A percentile compares a stretch with the other conserved stretches of the same genome.
phyloP scores from a whole-genome alignment of 371 early-diverging fungal genomes.

The Lichtheimia ornata region DNA sequence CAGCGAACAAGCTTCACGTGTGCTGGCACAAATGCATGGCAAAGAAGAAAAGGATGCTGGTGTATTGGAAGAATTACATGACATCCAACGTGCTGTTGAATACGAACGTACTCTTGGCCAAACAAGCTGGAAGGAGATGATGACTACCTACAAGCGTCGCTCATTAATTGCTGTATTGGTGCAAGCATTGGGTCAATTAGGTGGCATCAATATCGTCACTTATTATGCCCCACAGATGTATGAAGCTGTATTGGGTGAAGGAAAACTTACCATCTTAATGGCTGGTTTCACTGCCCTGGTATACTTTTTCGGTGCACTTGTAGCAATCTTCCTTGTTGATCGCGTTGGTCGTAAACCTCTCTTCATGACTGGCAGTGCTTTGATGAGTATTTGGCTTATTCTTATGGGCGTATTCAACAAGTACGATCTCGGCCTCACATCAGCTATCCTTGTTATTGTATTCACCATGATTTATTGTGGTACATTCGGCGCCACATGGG shows the following conservation, averaged over 20 bases:
- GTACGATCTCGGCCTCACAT: conserved; percentile 32
- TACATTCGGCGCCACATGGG: conserved; percentile 42
- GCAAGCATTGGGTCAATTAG: conserved; percentile 63
- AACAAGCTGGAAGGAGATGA: conserved; percentile 73
- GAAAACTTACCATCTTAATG: conserved; percentile 32
- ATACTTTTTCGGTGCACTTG: conserved; percentile 33
- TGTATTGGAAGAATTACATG: conserved; percentile 70
- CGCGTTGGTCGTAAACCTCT: conserved; percentile 40
- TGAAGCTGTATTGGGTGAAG: conserved; percentile 47
- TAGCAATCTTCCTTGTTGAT: conserved; percentile 34
- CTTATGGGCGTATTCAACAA: conserved; percentile 44
- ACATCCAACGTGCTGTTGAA: conserved; percentile 67
- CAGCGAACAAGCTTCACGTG: conserved; percentile 56
- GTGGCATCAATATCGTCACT: conserved; percentile 38
- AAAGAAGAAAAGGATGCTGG: conserved; percentile 45
- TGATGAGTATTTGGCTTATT: conserved; percentile 37
- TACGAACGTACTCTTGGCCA: conserved; percentile 68
- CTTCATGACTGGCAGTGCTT: conserved; percentile 37
- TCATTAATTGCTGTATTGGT: conserved; percentile 67
- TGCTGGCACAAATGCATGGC: conserved; percentile 74
- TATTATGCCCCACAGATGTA: conserved; percentile 76
- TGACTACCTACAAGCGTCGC: conserved; percentile 53
- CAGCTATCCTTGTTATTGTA: conserved; percentile 36
- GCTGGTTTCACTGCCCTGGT: conserved; percentile 44
- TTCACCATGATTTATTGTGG: conserved; percentile 37